Percentiles rank a stretch among this genome's conserved stretches.
These are phyloP conservation scores for Hygrocybe coccinea DNA, from an alignment of 768 basidiomycete species.

Conservation along the genomic window DNA sequence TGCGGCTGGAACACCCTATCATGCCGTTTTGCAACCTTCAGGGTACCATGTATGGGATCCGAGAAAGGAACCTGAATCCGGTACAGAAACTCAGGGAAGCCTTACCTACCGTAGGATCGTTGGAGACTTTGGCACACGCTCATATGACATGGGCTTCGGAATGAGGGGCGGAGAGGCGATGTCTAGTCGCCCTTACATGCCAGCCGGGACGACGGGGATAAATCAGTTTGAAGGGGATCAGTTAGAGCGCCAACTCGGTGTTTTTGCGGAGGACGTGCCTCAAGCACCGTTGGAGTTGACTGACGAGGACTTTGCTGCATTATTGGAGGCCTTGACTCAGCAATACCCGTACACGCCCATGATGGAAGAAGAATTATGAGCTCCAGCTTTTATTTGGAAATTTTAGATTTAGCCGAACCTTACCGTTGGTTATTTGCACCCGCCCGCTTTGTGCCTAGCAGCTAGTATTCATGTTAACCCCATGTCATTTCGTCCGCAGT, in stretches of 20 bases:
- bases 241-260: background rate
- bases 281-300: background rate
- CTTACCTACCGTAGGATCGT: background rate
- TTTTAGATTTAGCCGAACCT: too few species aligned
- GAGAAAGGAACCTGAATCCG: background rate
- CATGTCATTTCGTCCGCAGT: too few species aligned
- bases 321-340: background rate
- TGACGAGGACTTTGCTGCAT: background rate
- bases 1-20: background rate
- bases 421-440: too few species aligned
- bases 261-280: background rate
- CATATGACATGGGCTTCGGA: background rate
- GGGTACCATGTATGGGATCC: background rate
- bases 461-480: too few species aligned
- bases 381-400: too few species aligned
- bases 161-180: background rate
- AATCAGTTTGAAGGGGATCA: background rate
- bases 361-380: too few species aligned
- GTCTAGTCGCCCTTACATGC: background rate
- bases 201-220: background rate
- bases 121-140: too few species aligned
- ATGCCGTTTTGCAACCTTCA: background rate
- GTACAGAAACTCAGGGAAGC: background rate
- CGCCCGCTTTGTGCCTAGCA: too few species aligned
- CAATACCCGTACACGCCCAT: background rate